Percentiles rank a stretch among this genome's conserved stretches.
Evolutionary conservation across 352 stramenopile species (phyloP).

Genomic region (Phytopythium cucurbitacearum): DNA sequence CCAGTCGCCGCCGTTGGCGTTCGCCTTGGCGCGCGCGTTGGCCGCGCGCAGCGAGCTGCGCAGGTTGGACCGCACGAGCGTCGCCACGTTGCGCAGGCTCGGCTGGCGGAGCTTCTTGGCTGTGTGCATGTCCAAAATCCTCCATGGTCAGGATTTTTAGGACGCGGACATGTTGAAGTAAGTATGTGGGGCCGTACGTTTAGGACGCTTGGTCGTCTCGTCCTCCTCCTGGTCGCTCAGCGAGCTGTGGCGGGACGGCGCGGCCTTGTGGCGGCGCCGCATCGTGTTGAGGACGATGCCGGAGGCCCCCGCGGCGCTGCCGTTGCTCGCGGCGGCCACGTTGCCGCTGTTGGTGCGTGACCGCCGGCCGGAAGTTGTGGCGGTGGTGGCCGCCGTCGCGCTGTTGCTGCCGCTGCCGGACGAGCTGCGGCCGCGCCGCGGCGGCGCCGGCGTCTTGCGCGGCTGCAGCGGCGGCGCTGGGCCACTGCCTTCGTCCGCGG

Average conservation of each 20-base stretch:
- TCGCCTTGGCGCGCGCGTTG: conserved; percentile 3
- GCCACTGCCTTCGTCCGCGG: not conserved
- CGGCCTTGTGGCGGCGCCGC: conserved; percentile 26
- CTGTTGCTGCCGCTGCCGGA: conserved; percentile 47
- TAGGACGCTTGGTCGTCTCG: conserved; percentile 6
- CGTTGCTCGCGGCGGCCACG: conserved; percentile 5
- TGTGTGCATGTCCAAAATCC: conserved; percentile 6
- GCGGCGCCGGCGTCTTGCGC: conserved; percentile 21
- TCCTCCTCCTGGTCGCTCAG: conserved; percentile 27
- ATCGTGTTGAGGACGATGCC: conserved; percentile 34
- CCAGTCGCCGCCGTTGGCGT: conserved; percentile 3
- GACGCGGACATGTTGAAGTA: not conserved
- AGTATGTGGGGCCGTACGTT: not conserved
- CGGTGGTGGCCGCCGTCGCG: conserved; percentile 9
- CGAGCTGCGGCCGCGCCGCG: conserved; percentile 42
- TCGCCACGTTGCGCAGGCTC: conserved; percentile 63
- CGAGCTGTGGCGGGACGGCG: conserved; percentile 18
- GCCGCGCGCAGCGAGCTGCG: conserved; percentile 22
- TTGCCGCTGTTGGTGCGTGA: conserved; percentile 23
- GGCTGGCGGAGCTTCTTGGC: conserved; percentile 33
- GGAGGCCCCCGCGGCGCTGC: not conserved
- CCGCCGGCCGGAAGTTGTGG: conserved; percentile 12
- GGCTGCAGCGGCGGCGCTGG: conserved; percentile 26
- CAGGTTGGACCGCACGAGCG: conserved; percentile 56
- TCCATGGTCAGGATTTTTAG: not conserved